These are phyloP conservation scores for Candida ascalaphidarum DNA, from an alignment of 805 yeast genomes.

Conservation along the genomic window DNA sequence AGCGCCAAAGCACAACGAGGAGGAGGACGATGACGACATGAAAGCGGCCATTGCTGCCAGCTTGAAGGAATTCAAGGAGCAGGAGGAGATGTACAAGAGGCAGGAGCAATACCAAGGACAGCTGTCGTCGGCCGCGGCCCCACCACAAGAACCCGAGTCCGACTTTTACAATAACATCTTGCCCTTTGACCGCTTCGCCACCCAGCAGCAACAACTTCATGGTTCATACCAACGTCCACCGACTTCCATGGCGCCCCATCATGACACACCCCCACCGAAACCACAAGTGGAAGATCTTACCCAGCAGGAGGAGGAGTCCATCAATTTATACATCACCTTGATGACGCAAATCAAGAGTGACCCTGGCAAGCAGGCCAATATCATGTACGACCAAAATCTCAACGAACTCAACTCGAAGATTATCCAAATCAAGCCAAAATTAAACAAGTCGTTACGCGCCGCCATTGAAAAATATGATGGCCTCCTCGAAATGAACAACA, in stretches of 20 bases:
- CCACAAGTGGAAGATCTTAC: constrained; percentile 31
- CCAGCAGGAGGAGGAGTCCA: constrained; percentile 58
- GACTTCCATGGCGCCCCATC: not conserved
- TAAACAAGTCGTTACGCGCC: constrained; percentile 50
- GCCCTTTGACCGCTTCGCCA: constrained; percentile 3
- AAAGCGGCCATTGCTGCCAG: constrained; percentile 94
- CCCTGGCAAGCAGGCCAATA: constrained; percentile 30
- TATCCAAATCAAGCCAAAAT: constrained; percentile 56
- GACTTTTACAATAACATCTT: constrained; percentile 11
- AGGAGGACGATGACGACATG: constrained; percentile 76
- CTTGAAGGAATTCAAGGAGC: constrained; percentile 56
- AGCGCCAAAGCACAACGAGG: constrained; percentile 30
- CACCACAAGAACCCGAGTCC: constrained; percentile 13
- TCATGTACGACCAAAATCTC: constrained; percentile 40
- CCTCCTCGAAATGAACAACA: constrained; percentile 66
- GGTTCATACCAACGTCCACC: not conserved
- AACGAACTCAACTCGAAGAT: constrained; percentile 54
- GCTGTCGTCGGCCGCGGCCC: constrained; percentile 4
- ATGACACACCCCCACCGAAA: constrained; percentile 1
- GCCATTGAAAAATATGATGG: constrained; percentile 55
- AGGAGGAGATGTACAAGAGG: constrained; percentile 10
- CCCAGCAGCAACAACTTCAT: constrained; percentile 1
- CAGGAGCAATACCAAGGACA: not conserved
- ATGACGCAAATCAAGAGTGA: constrained; percentile 44
- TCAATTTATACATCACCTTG: constrained; percentile 61